phyloP scores from a whole-genome alignment of 176 grass and related monocot species.

The Aegilops tauschii region DNA sequence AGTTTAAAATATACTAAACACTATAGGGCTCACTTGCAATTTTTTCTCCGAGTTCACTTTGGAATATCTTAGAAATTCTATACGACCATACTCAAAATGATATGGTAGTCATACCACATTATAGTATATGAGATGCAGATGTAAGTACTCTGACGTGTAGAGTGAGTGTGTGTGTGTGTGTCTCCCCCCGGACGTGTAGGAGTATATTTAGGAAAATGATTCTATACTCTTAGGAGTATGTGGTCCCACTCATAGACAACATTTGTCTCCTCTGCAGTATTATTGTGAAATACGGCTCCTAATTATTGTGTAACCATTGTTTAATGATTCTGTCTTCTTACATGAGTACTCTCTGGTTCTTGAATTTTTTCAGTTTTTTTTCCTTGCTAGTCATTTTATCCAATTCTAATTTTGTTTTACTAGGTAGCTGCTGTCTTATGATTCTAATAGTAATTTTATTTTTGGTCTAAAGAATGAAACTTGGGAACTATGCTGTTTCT shows the following conservation, averaged over 20 bases:
- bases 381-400: background rate
- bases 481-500: background rate
- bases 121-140: no score
- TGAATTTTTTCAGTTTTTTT: background rate
- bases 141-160: background rate
- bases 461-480: background rate
- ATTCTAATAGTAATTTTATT: conserved; percentile 6
- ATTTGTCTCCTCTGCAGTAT: background rate
- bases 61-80: no score
- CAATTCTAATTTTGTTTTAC: background rate
- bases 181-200: no score
- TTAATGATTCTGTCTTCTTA: background rate
- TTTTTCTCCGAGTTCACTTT: no score
- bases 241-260: background rate
- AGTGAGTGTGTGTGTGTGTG: background rate
- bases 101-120: no score
- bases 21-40: no score
- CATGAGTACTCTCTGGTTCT: background rate
- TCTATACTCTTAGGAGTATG: no score
- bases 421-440: background rate
- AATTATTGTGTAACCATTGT: background rate
- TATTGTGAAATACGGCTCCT: background rate
- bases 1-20: no score
- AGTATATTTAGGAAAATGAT: no score
- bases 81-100: no score